Evolutionary conservation across 1,284 basidiomycete genomes (phyloP), one percentile per base, ranked within the genome.

Genomic region (Schizophyllum commune): DNA sequence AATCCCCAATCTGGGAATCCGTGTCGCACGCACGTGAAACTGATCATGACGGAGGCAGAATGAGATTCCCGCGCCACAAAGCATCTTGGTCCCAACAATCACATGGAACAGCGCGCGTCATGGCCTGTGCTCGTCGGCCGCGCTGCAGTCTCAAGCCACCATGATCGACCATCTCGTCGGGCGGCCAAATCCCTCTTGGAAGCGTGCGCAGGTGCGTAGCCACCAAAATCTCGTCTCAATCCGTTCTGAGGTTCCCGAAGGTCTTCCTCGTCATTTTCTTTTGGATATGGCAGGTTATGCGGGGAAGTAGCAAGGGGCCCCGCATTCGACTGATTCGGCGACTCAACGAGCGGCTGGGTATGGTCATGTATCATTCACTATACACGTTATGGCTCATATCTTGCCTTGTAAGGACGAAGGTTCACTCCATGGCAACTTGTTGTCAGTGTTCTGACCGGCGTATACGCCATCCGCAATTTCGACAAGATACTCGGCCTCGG

Each of bases 401-500:
- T n/a, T n/a, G n/a, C n/a, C n/a, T n/a, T n/a, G n/a, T n/a, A n/a
- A n/a, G 93, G 82, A 22, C 56, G 39, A 68, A 84, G 86, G 27
- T 97, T 94, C 75, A 91, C 94, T 0, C 96, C 96, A 20, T 99
- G 95, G 89, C 96, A 99, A 71, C 82, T 98, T 66, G 83, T 98
- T 59, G 82, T 94, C 61, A 91, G 85, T 65, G 92, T 92, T 2
- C 76, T 97, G 61, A 96, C 95, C 1, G 74, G 85, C 32, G 79
- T 96, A 9, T 99, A 98, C 72, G 89, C 92, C 20, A 72, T 93
- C 56, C 81, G 92, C 15, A 92, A 98, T 72, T 75, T 95, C 17
- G 95, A 98, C 73, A 92, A 89, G 73, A 80, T 98, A 7, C 75
- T 96, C 17, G 94, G 94, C 6, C 79, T 97, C 27, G 39, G 13